Base-by-base conservation (phyloP, 2,329 filamentous ascomycete genomes). In the Fusarium chuoi region DNA sequence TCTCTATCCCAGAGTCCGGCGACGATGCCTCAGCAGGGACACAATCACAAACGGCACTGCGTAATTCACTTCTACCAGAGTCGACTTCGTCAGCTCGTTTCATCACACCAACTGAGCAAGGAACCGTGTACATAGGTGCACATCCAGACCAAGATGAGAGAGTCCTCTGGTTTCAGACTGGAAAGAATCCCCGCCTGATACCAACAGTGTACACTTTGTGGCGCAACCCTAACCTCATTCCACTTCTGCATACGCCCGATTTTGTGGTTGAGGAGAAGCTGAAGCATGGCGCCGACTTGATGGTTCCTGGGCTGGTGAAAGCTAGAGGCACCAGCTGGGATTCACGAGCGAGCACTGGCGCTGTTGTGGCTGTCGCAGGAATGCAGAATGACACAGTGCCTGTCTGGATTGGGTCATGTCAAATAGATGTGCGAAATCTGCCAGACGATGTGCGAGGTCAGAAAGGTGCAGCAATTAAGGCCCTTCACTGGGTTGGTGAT, bases 211-310 rank as follows among this genome's bases (percentile, higher is more conserved):
- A 77, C 7, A 77, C 74, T 6, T 56, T 77, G 42, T 77, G 75
- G 75, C 72, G 63, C 14, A 75, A 77, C 55, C 75, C 75, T 28
- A 60, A 67, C 15, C 67, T 77, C 35, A 39, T 77, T 20, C 74
- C 75, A 6, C 74, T 77, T 9, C 30, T 77, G 1, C 75, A 77
- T 42, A 77, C 75, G 1, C 75, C 75, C 3, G 75, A 77, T 7
- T 77, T 74, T 38, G 75, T 77, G 10, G 72, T 77, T 8, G 75
- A 77, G 3, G 75, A 77, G 30, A 77, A 77, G n/a, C 33, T 77
- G 4, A 69, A 62, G 15, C 70, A 75, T 30, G 75, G 74, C 12
- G 69, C 75, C 3, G 75, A 77, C 28, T 46, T 77, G 44, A 77
- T 77, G 75, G 67, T 77, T 22, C 75, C 74, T 14, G 75, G 75